A percentile compares a stretch with the other conserved stretches of the same genome.
Evolutionary conservation across 495 filamentous ascomycete genomes (phyloP).

Genomic region (Aspergillus egyptiacus): DNA sequence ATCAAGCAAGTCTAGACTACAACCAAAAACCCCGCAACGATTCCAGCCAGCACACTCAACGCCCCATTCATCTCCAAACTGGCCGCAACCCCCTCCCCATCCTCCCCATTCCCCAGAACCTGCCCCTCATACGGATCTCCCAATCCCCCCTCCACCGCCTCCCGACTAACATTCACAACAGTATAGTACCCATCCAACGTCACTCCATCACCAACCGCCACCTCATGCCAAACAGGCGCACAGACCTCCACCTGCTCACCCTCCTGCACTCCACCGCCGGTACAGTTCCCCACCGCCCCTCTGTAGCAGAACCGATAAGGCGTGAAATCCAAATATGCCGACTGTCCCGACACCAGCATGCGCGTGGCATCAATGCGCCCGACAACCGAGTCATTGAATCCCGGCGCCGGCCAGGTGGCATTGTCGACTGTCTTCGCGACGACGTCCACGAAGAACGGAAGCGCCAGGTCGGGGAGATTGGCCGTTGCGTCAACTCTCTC

Average conservation of each 20-base stretch:
- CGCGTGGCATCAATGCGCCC: conserved; percentile 2
- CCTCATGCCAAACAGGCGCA: conserved; percentile 5
- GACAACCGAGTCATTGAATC: conserved; percentile 1
- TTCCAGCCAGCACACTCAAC: neutral
- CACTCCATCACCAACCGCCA: neutral
- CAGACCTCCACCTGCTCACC: neutral
- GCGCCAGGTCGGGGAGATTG: neutral
- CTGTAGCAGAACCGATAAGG: conserved; percentile 4
- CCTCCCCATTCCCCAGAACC: neutral
- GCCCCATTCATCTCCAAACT: neutral
- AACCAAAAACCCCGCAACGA: neutral
- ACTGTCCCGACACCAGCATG: conserved; percentile 1
- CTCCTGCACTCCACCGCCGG: neutral
- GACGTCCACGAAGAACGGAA: neutral
- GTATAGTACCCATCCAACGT: neutral
- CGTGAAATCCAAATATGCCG: conserved; percentile 9
- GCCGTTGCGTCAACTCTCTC: neutral
- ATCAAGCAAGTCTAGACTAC: neutral
- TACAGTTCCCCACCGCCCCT: conserved; percentile 4
- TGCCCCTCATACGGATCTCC: conserved; percentile 10
- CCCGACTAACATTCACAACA: neutral
- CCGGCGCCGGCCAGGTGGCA: neutral
- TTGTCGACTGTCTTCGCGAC: neutral
- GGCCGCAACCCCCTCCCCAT: neutral
- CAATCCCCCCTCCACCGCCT: neutral